Conservation (phyloP, 495 filamentous ascomycete genomes). For the Hypoxylon lienhwacheense region DNA sequence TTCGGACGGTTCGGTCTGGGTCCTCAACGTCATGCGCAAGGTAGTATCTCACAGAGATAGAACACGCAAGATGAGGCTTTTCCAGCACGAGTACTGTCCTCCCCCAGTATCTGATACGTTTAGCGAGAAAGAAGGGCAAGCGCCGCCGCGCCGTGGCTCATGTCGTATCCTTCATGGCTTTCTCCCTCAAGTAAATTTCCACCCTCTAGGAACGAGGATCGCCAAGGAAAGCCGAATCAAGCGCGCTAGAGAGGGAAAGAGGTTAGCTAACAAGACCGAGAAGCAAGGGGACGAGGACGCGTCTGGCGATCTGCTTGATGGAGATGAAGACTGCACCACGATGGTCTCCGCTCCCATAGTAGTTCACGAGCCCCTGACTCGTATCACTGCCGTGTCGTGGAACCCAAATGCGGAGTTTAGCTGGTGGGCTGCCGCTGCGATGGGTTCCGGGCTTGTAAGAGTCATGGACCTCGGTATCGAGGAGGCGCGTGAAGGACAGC, state of each 20-base stretch:
- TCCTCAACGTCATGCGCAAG: slow-evolving; percentile 51
- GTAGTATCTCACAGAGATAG: slow-evolving; percentile 48
- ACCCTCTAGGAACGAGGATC: slow-evolving; percentile 63
- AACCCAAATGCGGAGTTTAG: slow-evolving; percentile 52
- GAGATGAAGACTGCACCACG: slow-evolving; percentile 31
- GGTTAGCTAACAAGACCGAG: slow-evolving; percentile 44
- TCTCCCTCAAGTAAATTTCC: slow-evolving; percentile 59
- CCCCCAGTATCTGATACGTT: background rate
- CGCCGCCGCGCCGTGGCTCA: slow-evolving; percentile 59
- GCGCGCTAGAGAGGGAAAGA: slow-evolving; percentile 49
- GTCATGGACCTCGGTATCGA: slow-evolving; percentile 52
- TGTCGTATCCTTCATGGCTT: slow-evolving; percentile 57
- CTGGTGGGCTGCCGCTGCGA: slow-evolving; percentile 57
- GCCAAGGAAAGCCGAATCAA: slow-evolving; percentile 52
- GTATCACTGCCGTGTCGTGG: slow-evolving; percentile 50
- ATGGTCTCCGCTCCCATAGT: slow-evolving; percentile 44
- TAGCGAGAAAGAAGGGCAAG: slow-evolving; percentile 37
- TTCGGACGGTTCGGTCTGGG: slow-evolving; percentile 50
- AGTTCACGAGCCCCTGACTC: slow-evolving; percentile 49
- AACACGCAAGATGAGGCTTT: slow-evolving; percentile 48
- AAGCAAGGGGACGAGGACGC: slow-evolving; percentile 32
- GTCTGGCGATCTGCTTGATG: slow-evolving; percentile 15
- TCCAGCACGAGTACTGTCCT: slow-evolving; percentile 51
- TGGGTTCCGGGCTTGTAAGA: slow-evolving; percentile 52
- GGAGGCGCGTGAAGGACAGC: slow-evolving; percentile 5